Evolutionary conservation across 148 eudicot genomes (phyloP), one percentile per base, ranked within the genome.

Genomic region (Rhododendron ferrugineum): DNA sequence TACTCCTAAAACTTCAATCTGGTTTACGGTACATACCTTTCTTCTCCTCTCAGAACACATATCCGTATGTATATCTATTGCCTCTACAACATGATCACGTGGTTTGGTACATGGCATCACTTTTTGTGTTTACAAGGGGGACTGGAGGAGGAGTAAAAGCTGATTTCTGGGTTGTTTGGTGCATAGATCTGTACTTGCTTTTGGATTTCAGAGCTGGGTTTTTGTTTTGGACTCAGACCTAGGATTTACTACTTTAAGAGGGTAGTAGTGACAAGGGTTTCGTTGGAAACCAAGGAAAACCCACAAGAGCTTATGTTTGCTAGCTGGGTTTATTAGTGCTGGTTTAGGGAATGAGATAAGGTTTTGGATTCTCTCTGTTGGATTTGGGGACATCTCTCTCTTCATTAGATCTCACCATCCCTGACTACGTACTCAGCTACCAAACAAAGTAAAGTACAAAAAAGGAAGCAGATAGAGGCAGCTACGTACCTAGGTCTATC

Each of bases 361-460:
- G 76, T 62, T 32, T 84, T 70, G 42, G 78, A 62, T 78, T 83
- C 11, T 83, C 20, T 73, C 75, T 54, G 86, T 50, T 87, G 84
- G 83, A 79, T 73, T 79, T 80, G 23, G 84, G 60, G 54, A 56
- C 78, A 30, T 2, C 20, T 34, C 36, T 37, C 42, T 37, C 42
- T 37, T 37, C 42, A 37, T 40, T 40, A 11, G 83, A 18, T 85
- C 30, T 73, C 36, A 16, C 22, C 28, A 32, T 80, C 40, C 10
- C 60, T 54, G 20, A 28, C 52, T 8, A 34, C 28, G 13, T 4
- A 3, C 26, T 46, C 37, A 34, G 79, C 60, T 74, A 84, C 11
- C 23, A 8, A 37, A 20, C 52, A 79, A 23, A 80, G 37, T 4
- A 50, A 70, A 49, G n/a, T 81, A 66, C 73, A 30, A 80, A n/a